Base-by-base conservation (phyloP, 164 flowering plant genomes). In the Annona squamosa region DNA sequence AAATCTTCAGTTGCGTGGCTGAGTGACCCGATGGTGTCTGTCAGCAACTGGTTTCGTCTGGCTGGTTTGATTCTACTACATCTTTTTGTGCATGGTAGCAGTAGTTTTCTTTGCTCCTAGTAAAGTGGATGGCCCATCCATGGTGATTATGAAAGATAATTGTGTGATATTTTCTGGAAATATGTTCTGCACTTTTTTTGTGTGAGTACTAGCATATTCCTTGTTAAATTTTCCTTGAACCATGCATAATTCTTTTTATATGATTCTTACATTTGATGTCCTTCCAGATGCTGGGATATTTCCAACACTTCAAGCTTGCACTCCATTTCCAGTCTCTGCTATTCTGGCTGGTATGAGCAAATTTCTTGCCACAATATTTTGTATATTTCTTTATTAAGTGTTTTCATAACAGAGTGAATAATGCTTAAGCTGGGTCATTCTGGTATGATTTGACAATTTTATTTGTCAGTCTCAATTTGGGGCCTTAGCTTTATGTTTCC, bases 281-380 rank as follows among this genome's bases (percentile, higher is more conserved):
- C 63, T 81, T 85, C 69, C 94, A 96, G 99, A 96, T 96, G 97
- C 89, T 96, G 81, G 95, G 91, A 42, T 93, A 87, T 72, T 96
- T 91, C 70, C 91, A 87, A 78, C 97, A 90, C 81, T 76, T 64
- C 66, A 96, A 90, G 85, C 79, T 96, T 64, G 83, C 80, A 13
- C 88, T 96, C 72, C 97, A 96, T 82, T 87, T 72, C 76, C 94
- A 89, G 65, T 88, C 99, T 67, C 77, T 91, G 67, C 81, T 70
- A 9, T 93, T 96, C 82, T 93, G 98, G 99, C 79, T 89, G 99
- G 99, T 96, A 88, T 63, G 85, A 73, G 48, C 4, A 46, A 18
- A 18, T 46, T 57, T 74, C 13, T 68, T 71, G 3, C 47, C 17
- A 44, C 18, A n/a, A 19, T 44, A 41, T 74, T 69, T 37, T 48